A percentile compares a stretch with the other conserved stretches of the same genome.
Evolutionary conservation across 1,139 yeast genomes (phyloP).

Genomic region (Nakaseomyces sp.): DNA sequence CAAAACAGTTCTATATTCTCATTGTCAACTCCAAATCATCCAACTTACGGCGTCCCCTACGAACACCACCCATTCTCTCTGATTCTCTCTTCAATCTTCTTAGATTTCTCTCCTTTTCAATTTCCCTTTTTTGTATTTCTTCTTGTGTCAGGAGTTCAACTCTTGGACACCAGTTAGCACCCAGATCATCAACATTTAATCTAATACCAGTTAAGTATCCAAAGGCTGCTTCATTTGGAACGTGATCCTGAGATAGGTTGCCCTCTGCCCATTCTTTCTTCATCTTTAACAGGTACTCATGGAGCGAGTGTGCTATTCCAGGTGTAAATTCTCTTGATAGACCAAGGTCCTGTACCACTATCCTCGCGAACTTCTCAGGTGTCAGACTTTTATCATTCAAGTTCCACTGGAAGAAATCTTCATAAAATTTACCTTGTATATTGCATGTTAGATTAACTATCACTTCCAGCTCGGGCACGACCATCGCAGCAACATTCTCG

Average conservation of each 20-base stretch:
- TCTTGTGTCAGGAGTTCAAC: constrained; percentile 81
- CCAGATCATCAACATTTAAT: constrained; percentile 48
- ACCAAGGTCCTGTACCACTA: constrained; percentile 79
- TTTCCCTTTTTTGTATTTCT: constrained; percentile 91
- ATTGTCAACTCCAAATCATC: constrained; percentile 42
- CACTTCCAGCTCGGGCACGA: constrained; percentile 58
- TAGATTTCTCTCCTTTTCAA: constrained; percentile 85
- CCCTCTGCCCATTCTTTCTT: constrained; percentile 88
- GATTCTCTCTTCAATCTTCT: constrained; percentile 90
- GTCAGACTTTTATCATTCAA: constrained; percentile 42
- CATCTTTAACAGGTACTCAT: constrained; percentile 67
- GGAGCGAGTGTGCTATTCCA: constrained; percentile 80
- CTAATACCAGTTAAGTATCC: constrained; percentile 58
- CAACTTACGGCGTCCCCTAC: constrained; percentile 46
- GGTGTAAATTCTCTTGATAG: constrained; percentile 78
- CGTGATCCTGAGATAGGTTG: constrained; percentile 44
- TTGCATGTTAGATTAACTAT: constrained; percentile 75
- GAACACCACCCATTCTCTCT: constrained; percentile 34
- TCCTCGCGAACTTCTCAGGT: constrained; percentile 77
- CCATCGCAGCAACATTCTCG: constrained; percentile 50
- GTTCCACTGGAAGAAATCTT: constrained; percentile 96
- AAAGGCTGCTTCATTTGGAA: constrained; percentile 50
- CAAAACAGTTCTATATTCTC: constrained; percentile 1
- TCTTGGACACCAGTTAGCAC: constrained; percentile 83
- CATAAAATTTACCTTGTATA: constrained; percentile 73